Base-by-base conservation (phyloP, 192 early-diverging fungal genomes). In the Rhizophagus clarus region DNA sequence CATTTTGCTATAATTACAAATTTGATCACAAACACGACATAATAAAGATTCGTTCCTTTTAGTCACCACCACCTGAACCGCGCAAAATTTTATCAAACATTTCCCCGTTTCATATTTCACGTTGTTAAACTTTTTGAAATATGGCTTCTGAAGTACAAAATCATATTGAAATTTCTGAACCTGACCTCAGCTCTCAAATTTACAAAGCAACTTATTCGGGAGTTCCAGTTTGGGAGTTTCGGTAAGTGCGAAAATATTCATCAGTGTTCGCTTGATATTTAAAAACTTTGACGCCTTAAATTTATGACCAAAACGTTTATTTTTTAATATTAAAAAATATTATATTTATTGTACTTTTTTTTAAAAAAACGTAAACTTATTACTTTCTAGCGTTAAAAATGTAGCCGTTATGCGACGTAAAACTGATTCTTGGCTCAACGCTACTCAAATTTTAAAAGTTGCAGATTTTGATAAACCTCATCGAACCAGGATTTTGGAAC, bases 401-500 rank as follows among this genome's bases (percentile, higher is more conserved):
- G 83, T 91, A 3, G 92, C 93, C 3, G 90, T 94, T 20, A 94
- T 94, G 93, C 82, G 92, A 26, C 80, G 94, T 22, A 78, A 78
- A 68, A 64, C 77, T 6, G 98, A 99, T 82, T 94, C 92, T 15
- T 98, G 91, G 84, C 85, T 99, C 61, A 99, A 99, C 84, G 97
- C 97, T 17, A 99, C 98, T 1, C 98, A 99, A 84, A 95, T 99
- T 71, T 89, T 99, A 28, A 99, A 99, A 84, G 97, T 98, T 3
- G 98, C 97, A 8, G 91, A 92, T 11, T 92, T 99, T 66, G 96
- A 97, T 73, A 98, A 99, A 88, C 92, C 93, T 4, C 91, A 91
- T 81, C 87, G 98, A 63, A 97, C 96, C 28, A 92, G 95, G 74
- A 97, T 99, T 72, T 88, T 99, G 61, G 98, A 99, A 83, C 88